phyloP scores from a whole-genome alignment of 345 rosid species.

The Heritiera fomes region DNA sequence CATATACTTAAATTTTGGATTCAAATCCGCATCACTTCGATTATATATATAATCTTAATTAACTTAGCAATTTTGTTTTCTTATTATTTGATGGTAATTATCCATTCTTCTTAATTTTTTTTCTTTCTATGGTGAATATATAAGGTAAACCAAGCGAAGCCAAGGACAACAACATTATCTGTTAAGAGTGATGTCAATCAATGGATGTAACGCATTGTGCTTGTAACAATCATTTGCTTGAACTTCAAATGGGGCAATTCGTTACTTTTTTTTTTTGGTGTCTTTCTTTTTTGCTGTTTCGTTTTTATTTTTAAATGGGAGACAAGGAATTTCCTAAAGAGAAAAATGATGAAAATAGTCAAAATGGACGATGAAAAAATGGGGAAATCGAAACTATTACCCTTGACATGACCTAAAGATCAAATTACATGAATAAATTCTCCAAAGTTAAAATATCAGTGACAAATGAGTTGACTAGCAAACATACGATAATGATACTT shows the following conservation, averaged over 20 bases:
- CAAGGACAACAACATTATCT: not conserved
- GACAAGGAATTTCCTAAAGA: not conserved
- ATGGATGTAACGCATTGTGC: not conserved
- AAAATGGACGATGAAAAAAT: not conserved
- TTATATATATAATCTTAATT: too few species aligned
- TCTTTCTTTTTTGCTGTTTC: not conserved
- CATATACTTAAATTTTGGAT: too few species aligned
- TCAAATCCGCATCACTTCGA: too few species aligned
- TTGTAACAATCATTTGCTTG: slow-evolving; percentile 8
- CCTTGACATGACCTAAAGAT: not conserved
- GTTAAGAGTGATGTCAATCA: not conserved
- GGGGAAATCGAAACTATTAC: not conserved
- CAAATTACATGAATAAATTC: not conserved
- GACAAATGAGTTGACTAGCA: not conserved
- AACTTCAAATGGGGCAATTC: not conserved
- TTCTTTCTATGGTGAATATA: too few species aligned
- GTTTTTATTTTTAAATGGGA: too few species aligned
- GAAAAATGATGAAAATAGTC: not conserved
- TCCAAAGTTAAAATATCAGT: not conserved
- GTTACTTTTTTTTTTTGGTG: not conserved
- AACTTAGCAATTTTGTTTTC: too few species aligned
- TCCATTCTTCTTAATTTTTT: too few species aligned
- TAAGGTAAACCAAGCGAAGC: too few species aligned
- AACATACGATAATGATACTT: too few species aligned
- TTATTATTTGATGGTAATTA: too few species aligned